phyloP scores from a whole-genome alignment of 106 monocot genomes.

The Cymbidium sinense region DNA sequence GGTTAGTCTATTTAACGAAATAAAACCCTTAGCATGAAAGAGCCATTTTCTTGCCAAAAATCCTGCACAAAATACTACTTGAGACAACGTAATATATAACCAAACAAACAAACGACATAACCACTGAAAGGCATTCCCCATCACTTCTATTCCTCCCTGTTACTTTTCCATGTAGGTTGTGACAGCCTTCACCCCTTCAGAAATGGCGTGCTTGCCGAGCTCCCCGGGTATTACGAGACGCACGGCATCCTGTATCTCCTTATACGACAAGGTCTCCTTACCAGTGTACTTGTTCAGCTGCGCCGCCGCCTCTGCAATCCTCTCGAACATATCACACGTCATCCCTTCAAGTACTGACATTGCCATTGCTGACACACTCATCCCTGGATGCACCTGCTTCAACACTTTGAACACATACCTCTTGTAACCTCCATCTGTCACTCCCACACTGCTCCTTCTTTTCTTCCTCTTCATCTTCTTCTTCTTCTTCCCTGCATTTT shows the following conservation, averaged over 20 bases:
- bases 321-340: conserved; percentile 51
- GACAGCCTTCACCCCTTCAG: conserved; percentile 8
- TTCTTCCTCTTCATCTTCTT: conserved; percentile 7
- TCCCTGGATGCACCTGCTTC: conserved; percentile 49
- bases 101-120: too few relatives aligned
- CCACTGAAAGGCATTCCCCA: neutral
- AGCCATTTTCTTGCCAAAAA: too few relatives aligned
- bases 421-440: conserved; percentile 30
- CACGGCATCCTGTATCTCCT: conserved; percentile 30
- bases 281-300: conserved; percentile 13
- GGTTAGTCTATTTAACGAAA: too few relatives aligned
- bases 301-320: conserved; percentile 40
- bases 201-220: conserved; percentile 23
- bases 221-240: conserved; percentile 27
- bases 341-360: conserved; percentile 42
- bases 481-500: neutral
- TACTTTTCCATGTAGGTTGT: neutral
- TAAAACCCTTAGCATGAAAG: too few relatives aligned
- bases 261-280: conserved; percentile 17
- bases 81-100: too few relatives aligned
- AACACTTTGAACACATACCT: conserved; percentile 38
- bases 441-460: neutral
- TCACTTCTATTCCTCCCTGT: neutral
- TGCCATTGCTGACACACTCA: conserved; percentile 27
- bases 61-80: too few relatives aligned